A percentile compares a stretch with the other conserved stretches of the same genome.
Conservation (phyloP, 1,284 basidiomycete genomes). For the Apiotrichum siamense region DNA sequence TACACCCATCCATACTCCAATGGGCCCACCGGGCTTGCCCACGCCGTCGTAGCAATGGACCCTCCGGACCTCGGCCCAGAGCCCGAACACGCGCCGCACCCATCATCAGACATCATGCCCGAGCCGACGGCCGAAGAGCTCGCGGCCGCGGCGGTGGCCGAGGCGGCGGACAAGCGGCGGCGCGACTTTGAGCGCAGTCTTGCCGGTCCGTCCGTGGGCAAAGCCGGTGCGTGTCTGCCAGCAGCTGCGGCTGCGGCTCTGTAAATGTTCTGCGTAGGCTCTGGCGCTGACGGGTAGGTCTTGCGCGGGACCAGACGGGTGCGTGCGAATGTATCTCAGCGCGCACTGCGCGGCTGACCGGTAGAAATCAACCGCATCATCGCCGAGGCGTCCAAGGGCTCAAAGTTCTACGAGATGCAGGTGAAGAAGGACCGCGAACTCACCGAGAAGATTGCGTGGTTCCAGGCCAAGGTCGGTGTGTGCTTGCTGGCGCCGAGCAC, state of each 20-base stretch:
- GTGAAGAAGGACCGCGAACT: conserved; percentile 43
- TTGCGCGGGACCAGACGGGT: conserved; percentile 45
- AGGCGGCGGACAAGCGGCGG: conserved; percentile 25
- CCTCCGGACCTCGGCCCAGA: background rate
- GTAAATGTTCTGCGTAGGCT: too few species aligned
- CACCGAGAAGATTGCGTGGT: conserved; percentile 43
- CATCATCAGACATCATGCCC: background rate
- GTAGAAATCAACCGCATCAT: conserved; percentile 46
- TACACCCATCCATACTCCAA: too few species aligned
- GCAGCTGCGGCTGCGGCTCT: background rate
- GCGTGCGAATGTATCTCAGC: background rate
- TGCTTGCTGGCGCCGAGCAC: too few species aligned
- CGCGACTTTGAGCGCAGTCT: conserved; percentile 43
- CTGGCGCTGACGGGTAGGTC: conserved; percentile 20
- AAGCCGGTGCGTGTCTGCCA: conserved; percentile 44
- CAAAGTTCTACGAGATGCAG: conserved; percentile 47
- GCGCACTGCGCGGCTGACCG: conserved; percentile 1
- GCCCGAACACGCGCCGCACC: too few species aligned
- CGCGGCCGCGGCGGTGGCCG: conserved; percentile 1
- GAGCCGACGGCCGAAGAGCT: conserved; percentile 1
- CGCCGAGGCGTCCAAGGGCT: conserved; percentile 46
- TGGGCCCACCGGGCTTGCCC: too few species aligned
- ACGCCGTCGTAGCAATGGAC: background rate
- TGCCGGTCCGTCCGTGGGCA: conserved; percentile 46
- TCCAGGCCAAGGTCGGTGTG: conserved; percentile 42